A percentile compares a stretch with the other conserved stretches of the same genome.
phyloP scores from a whole-genome alignment of 78 protist species.

The Diacronema lutheri region DNA sequence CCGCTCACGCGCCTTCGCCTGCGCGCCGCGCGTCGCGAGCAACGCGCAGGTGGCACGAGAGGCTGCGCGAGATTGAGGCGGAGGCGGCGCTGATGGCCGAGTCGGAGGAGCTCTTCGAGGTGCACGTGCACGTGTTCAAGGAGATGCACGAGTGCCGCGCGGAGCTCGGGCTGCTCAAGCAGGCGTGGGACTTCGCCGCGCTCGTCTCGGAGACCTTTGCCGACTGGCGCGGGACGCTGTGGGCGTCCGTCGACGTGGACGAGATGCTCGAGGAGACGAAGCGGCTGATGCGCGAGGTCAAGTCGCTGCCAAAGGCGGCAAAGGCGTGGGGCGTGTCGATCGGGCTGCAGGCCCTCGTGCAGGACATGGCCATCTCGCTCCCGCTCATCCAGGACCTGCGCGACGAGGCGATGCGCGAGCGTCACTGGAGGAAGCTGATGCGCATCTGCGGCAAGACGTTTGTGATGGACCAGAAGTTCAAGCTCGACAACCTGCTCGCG shows the following conservation, averaged over 20 bases:
- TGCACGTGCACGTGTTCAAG: constrained; percentile 17
- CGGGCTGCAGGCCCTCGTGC: constrained; percentile 52
- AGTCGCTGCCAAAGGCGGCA: constrained; percentile 3
- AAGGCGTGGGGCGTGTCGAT: constrained; percentile 43
- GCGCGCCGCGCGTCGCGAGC: too few relatives aligned
- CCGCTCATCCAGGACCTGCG: constrained; percentile 70
- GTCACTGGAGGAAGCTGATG: constrained; percentile 85
- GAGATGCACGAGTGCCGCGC: constrained; percentile 20
- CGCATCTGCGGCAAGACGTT: constrained; percentile 36
- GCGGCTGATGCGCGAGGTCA: constrained; percentile 25
- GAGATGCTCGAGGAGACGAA: constrained; percentile 46
- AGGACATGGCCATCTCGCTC: constrained; percentile 59
- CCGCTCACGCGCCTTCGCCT: too few relatives aligned
- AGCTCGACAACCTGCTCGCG: constrained; percentile 57
- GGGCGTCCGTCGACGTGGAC: constrained; percentile 28
- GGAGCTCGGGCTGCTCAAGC: constrained; percentile 42
- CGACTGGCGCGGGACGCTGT: not conserved
- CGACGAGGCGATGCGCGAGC: constrained; percentile 66
- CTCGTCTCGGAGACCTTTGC: constrained; percentile 1
- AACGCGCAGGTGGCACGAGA: too few relatives aligned
- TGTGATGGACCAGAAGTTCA: constrained; percentile 48
- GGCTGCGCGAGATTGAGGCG: not conserved
- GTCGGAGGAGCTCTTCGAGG: constrained; percentile 50
- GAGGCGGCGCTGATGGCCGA: not conserved
- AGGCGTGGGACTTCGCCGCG: constrained; percentile 64